A percentile compares a stretch with the other conserved stretches of the same genome.
phyloP scores from a whole-genome alignment of 495 filamentous ascomycete genomes.

The Penicillium chermesinum region DNA sequence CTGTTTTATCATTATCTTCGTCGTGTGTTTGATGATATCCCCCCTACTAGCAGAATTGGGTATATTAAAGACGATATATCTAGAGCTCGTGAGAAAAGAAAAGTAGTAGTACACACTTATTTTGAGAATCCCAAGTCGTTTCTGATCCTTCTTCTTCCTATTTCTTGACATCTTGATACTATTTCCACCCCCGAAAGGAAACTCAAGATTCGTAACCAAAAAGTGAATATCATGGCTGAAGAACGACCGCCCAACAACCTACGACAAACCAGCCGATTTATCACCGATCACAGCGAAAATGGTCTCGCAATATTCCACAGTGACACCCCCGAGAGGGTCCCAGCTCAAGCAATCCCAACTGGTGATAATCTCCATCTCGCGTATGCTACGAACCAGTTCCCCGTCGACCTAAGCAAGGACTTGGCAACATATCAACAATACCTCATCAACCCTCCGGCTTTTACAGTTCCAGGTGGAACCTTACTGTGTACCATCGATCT shows the following conservation, averaged over 20 bases:
- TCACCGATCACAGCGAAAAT: constrained; percentile 33
- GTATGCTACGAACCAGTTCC: constrained; percentile 46
- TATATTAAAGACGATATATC: no score
- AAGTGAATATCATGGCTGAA: background rate
- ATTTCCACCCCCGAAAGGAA: background rate
- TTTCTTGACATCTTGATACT: no score
- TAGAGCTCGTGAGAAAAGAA: no score
- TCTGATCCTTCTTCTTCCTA: background rate
- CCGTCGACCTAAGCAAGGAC: constrained; percentile 45
- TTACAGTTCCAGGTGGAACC: constrained; percentile 47
- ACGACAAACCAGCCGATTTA: constrained; percentile 5
- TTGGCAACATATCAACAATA: constrained; percentile 27
- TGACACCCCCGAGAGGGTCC: constrained; percentile 13
- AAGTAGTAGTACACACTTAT: no score
- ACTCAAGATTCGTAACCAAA: background rate
- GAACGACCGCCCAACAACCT: background rate
- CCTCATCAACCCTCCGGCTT: constrained; percentile 33
- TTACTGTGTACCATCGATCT: constrained; percentile 56
- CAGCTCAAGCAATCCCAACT: constrained; percentile 15
- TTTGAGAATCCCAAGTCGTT: no score
- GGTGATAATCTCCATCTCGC: constrained; percentile 25
- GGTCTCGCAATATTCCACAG: constrained; percentile 33
- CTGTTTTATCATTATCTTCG: no score
- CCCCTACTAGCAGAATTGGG: no score
- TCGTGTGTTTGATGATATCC: no score